Base-by-base conservation (phyloP, 345 rosid species). In the Gossypium anomalum region DNA sequence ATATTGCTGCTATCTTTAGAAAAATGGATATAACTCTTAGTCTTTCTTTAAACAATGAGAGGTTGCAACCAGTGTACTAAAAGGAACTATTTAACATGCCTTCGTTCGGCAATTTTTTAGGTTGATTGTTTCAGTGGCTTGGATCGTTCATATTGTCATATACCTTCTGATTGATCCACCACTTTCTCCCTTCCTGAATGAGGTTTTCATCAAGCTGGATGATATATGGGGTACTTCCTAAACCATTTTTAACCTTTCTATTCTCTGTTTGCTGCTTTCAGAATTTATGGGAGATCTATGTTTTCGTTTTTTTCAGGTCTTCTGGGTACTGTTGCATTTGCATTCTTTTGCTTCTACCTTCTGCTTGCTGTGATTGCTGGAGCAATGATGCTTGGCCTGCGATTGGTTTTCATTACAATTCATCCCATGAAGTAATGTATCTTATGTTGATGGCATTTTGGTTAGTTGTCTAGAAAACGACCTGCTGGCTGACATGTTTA, bases 131-230 rank as follows among this genome's bases (percentile, higher is more conserved):
- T 96, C 97, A 4, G 86, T 96, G 80, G 97, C 99, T 75, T 96
- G 99, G 98, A 72, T 92, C 79, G 97, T 89, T 83, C 99, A 96
- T 80, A 96, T 93, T 71, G 78, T 93, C 79, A 88, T 93, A 68
- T 93, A 96, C 80, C 85, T 93, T 58, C 83, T 93, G 81, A 80
- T 93, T 60, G 86, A 84, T 58, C 98, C 97, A 7, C 99, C 99
- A 61, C 95, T 93, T 70, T 87, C 93, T 75, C 87, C 99, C 76
- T 92, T 96, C 80, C 83, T 90, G 75, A 96, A 96, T 53, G 98
- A 89, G 85, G 95, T 96, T 86, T 96, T 93, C 83, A 90, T 96
- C 85, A 93, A 96, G 86, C 89, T 93, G 89, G 99, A 96, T 81
- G 88, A 86, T 77, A 64, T 90, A 8, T 96, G 98, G 99, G 99